Base-by-base conservation (phyloP, 2,329 filamentous ascomycete species). In the Arthrobotrys conoides region DNA sequence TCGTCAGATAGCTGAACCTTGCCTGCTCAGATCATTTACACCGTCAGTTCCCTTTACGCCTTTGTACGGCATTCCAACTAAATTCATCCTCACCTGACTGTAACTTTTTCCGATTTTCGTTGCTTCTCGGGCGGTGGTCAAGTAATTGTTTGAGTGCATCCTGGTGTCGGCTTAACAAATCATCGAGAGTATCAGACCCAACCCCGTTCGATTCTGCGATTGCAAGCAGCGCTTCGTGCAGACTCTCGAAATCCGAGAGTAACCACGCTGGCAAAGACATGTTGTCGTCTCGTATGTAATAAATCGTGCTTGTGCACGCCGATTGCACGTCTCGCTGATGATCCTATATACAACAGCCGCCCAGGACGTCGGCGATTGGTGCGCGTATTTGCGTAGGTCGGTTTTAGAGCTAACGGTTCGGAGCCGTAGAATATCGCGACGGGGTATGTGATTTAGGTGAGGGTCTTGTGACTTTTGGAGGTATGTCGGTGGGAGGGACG, bases 201-300 rank as follows among this genome's bases (percentile, higher is more conserved):
- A 76, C 77, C 27, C 22, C 55, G 30, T 91, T 89, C 71, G 90
- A 89, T 82, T 96, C 91, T 80, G 90, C 89, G 82, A 96, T 88
- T 72, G 91, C 90, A 81, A 92, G 87, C 80, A 99, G 90, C 86
- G 97, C 94, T 84, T 92, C 90, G 85, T 97, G 93, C 82, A 99
- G 90, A 84, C 90, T 91, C 86, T 94, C 91, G 83, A 98, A 90
- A 85, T 90, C 89, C 22, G 76, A 79, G 14, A 67, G 38, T 33
- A 79, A 69, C 76, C 76, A 79, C 49, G 76, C 76, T 55, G 76
- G 76, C 12, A 75, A 53, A 49, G 70, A 66, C 76, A 75, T 75
- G 38, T 12, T 72, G 67, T 38, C 14, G 20, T 61, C 46, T 44
- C 33, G 46, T 69, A n/a, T 49, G 75, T 36, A 51, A 68, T 57